A percentile compares a stretch with the other conserved stretches of the same genome.
Evolutionary conservation across 2,329 filamentous ascomycete species (phyloP).

Genomic region (Diplodia mutila): DNA sequence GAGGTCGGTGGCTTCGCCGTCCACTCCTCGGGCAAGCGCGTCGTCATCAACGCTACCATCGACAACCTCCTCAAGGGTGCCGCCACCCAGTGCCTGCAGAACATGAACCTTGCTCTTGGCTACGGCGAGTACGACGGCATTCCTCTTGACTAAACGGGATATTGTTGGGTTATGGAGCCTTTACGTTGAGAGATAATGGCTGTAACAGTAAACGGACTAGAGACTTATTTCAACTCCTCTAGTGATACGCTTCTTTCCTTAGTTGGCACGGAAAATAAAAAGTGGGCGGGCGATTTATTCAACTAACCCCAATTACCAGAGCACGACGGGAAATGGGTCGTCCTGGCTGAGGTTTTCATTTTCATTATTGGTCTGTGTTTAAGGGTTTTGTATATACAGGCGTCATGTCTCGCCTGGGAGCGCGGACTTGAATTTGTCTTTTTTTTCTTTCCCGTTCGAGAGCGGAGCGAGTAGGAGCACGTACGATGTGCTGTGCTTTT

Average conservation of each 20-base stretch:
- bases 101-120: constrained; percentile 91
- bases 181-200: background rate
- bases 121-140: constrained; percentile 90
- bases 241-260: background rate
- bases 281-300: background rate
- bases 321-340: background rate
- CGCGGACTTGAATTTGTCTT: background rate
- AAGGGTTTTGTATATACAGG: background rate
- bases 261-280: constrained; percentile 12
- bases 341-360: background rate
- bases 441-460: background rate
- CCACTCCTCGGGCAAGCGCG: constrained; percentile 83
- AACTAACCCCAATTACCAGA: background rate
- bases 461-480: background rate
- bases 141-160: constrained; percentile 47
- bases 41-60: constrained; percentile 92
- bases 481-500: background rate
- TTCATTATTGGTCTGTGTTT: background rate
- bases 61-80: constrained; percentile 94
- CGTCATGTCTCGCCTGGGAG: background rate
- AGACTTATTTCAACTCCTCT: background rate
- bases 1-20: constrained; percentile 97
- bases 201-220: constrained; percentile 1
- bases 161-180: background rate
- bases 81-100: constrained; percentile 90